Evolutionary conservation across 2,329 filamentous ascomycete species (phyloP), one percentile per base, ranked within the genome.

Genomic region (Diaporthe vaccinii): DNA sequence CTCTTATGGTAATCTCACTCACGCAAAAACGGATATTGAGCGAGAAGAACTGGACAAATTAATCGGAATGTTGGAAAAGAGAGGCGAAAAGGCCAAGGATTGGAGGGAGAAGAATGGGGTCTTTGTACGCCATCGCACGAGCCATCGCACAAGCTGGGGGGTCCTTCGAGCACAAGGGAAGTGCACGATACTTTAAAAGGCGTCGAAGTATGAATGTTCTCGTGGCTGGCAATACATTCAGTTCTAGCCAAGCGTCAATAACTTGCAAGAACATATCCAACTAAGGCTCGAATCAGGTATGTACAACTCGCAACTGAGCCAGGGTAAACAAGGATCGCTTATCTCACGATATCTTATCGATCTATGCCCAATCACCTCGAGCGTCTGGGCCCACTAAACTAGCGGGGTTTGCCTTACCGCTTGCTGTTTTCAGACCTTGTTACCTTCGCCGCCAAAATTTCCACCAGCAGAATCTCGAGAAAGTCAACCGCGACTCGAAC

Each of bases 391-490:
- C 44, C 36, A 57, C 36, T 5, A 12, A 10, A 10, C 39, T 57
- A n/a, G 46, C 65, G 65, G 65, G 65, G 65, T 7, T 31, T 65
- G 12, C 12, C 49, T 73, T 73, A 73, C 71, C 71, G 71, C 71
- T 73, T 73, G 49, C 61, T 73, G 36, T 55, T 61, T 73, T 55
- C 58, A 65, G 58, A 73, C 25, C 46, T 55, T 8, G 8, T 39
- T 34, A 14, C 46, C 58, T 55, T 73, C 71, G 41, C 71, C 71
- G 71, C 71, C 71, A 73, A 73, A 73, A 61, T 55, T 73, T 73
- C 46, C 71, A 59, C 71, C 71, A 55, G 71, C 71, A 73, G 71
- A 73, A 73, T 73, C 71, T 57, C 59, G 58, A 65, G 71, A 65
- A 73, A 73, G 71, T 73, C 71, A 62, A 73, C 71, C 36, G 17